These are phyloP conservation scores for Chamaenerion angustifolium DNA, from an alignment of 345 rosid genomes.

Conservation along the genomic window DNA sequence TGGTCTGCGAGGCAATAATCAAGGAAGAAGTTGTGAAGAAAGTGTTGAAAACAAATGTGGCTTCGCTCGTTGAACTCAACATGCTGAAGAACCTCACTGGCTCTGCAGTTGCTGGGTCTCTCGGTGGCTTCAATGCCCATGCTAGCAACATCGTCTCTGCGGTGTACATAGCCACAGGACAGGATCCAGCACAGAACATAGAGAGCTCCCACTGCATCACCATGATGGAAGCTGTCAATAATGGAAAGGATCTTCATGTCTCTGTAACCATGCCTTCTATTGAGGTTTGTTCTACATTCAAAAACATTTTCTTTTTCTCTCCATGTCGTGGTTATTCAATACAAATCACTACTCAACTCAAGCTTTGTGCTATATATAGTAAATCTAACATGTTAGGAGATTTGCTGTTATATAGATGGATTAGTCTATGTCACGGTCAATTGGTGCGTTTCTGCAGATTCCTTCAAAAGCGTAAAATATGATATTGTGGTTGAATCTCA, in stretches of 20 bases:
- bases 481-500: no score
- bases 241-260: conserved; percentile 61
- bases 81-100: conserved; percentile 77
- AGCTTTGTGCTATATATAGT: neutral
- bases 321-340: neutral
- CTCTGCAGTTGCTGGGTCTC: conserved; percentile 74
- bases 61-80: conserved; percentile 73
- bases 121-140: conserved; percentile 87
- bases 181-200: conserved; percentile 83
- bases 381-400: no score
- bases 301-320: neutral
- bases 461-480: no score
- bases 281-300: conserved; percentile 30
- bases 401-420: no score
- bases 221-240: conserved; percentile 80
- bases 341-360: neutral
- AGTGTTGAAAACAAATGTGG: conserved; percentile 56
- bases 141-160: conserved; percentile 86
- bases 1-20: conserved; percentile 77
- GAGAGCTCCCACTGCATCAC: conserved; percentile 91
- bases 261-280: conserved; percentile 84
- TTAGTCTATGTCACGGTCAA: no score
- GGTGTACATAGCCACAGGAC: conserved; percentile 70
- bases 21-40: conserved; percentile 65
- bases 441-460: no score